phyloP scores from a whole-genome alignment of 1,139 yeast genomes.

The Pichia sp. region DNA sequence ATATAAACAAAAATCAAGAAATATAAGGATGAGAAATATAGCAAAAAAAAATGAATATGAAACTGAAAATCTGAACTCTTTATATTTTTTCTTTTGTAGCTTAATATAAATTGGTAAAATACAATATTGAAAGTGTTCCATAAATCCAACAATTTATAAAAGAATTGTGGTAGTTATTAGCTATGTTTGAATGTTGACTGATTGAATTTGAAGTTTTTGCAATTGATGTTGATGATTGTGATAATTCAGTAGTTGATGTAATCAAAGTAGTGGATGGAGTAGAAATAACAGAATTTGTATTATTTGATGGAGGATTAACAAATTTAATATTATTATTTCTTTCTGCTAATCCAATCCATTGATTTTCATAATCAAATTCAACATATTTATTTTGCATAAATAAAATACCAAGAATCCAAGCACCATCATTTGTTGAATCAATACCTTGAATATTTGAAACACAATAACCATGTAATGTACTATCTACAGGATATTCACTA shows the following conservation, averaged over 20 bases:
- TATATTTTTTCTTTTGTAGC: too few relatives aligned
- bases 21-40: too few relatives aligned
- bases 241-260: background rate
- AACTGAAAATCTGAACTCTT: too few relatives aligned
- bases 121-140: conserved; percentile 4
- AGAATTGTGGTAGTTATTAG: background rate
- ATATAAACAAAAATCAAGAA: too few relatives aligned
- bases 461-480: conserved; percentile 44
- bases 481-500: conserved; percentile 33
- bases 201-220: conserved; percentile 9
- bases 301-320: conserved; percentile 9
- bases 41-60: too few relatives aligned
- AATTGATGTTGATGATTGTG: conserved; percentile 1
- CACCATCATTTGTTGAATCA: conserved; percentile 28
- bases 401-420: conserved; percentile 56
- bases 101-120: background rate
- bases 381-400: conserved; percentile 54
- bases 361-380: conserved; percentile 49
- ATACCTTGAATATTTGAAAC: conserved; percentile 63
- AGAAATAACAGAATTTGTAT: conserved; percentile 3
- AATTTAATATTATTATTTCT: conserved; percentile 22
- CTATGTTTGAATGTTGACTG: conserved; percentile 6
- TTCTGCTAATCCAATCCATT: conserved; percentile 48
- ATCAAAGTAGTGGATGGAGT: conserved; percentile 2
- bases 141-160: background rate